These are phyloP conservation scores for Fennellomyces sp. DNA, from an alignment of 371 early-diverging fungal species.

Conservation along the genomic window DNA sequence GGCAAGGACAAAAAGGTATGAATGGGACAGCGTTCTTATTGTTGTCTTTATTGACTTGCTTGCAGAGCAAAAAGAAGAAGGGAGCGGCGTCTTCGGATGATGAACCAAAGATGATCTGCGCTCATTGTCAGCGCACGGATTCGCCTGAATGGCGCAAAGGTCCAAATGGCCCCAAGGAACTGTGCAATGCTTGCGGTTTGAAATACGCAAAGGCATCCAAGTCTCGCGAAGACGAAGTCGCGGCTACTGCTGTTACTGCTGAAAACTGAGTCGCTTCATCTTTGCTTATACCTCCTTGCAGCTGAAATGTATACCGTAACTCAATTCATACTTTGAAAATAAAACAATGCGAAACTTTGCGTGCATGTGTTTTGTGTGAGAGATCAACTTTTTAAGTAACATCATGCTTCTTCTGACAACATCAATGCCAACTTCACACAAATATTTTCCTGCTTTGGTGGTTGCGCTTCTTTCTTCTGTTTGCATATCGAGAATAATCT, in stretches of 20 bases:
- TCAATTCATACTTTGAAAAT: background rate
- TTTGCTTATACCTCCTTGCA: background rate
- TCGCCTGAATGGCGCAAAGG: constrained; percentile 89
- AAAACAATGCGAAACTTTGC: constrained; percentile 98
- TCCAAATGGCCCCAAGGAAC: constrained; percentile 75
- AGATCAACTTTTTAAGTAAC: constrained; percentile 67
- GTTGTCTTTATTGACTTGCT: background rate
- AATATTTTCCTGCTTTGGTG: too few species aligned
- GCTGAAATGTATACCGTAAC: too few species aligned
- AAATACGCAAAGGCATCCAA: constrained; percentile 36
- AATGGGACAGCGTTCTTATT: background rate
- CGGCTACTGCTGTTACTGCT: background rate
- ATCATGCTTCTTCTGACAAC: too few species aligned
- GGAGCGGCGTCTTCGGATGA: constrained; percentile 4
- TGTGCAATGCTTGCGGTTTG: constrained; percentile 90
- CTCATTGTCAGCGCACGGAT: constrained; percentile 70
- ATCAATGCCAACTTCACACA: too few species aligned
- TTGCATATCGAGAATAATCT: too few species aligned
- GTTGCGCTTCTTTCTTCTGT: too few species aligned
- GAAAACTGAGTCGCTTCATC: background rate
- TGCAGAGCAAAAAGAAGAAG: constrained; percentile 30
- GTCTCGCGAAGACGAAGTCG: background rate
- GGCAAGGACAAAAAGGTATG: constrained; percentile 11
- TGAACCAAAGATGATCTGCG: constrained; percentile 38
- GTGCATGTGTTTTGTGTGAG: constrained; percentile 64